phyloP scores from a whole-genome alignment of 306 rosid genomes.

The Gillenia trifoliata region DNA sequence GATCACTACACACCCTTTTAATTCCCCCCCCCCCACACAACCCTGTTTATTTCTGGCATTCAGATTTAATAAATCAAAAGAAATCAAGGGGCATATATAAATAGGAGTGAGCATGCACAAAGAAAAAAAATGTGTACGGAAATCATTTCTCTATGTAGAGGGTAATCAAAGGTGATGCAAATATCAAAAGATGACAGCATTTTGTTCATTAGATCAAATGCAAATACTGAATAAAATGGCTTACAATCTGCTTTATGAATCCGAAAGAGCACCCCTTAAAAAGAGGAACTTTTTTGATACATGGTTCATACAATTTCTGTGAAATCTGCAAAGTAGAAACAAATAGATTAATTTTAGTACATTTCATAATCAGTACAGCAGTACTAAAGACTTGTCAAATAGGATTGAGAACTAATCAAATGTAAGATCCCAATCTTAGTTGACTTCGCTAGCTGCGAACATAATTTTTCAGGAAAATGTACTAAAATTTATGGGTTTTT shows the following conservation, averaged over 20 bases:
- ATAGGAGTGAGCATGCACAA: too few relatives aligned
- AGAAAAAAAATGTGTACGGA: too few relatives aligned
- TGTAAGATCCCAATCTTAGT: not conserved
- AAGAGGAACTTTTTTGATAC: slow-evolving; percentile 39
- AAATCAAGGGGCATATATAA: too few relatives aligned
- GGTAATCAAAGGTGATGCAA: not conserved
- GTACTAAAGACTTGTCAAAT: not conserved
- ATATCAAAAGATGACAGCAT: not conserved
- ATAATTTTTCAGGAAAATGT: too few relatives aligned
- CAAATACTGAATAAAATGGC: slow-evolving; percentile 9
- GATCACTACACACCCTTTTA: too few relatives aligned
- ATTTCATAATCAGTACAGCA: not conserved
- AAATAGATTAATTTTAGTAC: not conserved
- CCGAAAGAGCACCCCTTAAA: slow-evolving; percentile 55
- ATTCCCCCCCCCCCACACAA: too few relatives aligned
- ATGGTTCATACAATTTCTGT: slow-evolving; percentile 44
- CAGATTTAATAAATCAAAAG: too few relatives aligned
- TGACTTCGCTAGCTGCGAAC: not conserved
- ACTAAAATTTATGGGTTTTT: too few relatives aligned
- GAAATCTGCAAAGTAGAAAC: slow-evolving; percentile 41
- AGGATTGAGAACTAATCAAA: not conserved
- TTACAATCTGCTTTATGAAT: slow-evolving; percentile 61
- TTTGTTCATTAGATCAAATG: not conserved
- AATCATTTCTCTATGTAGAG: not conserved
- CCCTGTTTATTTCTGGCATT: too few relatives aligned